Conservation (phyloP, 352 stramenopile species). For the Pythium brachiatum region DNA sequence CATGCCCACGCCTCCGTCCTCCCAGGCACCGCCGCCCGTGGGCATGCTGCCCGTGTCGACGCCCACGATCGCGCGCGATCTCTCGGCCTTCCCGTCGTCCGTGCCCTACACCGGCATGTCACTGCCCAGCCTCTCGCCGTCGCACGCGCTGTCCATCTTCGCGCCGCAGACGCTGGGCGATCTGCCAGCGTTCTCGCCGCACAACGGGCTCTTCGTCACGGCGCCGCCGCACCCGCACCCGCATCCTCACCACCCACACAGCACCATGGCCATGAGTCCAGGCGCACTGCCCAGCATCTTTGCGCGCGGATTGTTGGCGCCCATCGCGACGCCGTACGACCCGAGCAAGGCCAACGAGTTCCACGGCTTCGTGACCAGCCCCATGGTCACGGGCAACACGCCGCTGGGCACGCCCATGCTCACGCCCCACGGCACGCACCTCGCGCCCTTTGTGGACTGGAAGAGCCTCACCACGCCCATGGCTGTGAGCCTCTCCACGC, state of each 20-base stretch:
- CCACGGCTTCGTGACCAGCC: constrained; percentile 23
- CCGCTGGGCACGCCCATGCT: constrained; percentile 26
- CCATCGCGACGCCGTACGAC: constrained; percentile 29
- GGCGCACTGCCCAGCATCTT: constrained; percentile 27
- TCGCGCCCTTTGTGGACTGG: constrained; percentile 29
- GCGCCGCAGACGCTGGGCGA: constrained; percentile 25
- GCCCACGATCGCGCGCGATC: constrained; percentile 13
- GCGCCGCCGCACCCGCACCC: constrained; percentile 13
- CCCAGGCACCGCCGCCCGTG: not conserved
- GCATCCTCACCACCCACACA: constrained; percentile 1
- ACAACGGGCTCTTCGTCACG: constrained; percentile 20
- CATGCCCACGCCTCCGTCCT: not conserved
- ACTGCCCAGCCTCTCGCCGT: constrained; percentile 23
- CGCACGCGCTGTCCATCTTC: constrained; percentile 30
- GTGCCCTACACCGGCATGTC: constrained; percentile 18
- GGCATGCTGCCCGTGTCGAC: not conserved
- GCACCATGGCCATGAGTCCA: constrained; percentile 22
- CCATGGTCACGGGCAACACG: constrained; percentile 25
- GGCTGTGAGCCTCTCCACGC: constrained; percentile 2
- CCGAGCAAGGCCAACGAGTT: constrained; percentile 18
- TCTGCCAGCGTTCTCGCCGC: constrained; percentile 4
- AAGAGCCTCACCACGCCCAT: constrained; percentile 25
- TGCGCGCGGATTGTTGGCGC: constrained; percentile 23
- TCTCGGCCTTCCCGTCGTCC: constrained; percentile 18
- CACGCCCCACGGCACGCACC: constrained; percentile 20